Conservation (phyloP, 305 asterid genomes). For the Nicotiana rustica region DNA sequence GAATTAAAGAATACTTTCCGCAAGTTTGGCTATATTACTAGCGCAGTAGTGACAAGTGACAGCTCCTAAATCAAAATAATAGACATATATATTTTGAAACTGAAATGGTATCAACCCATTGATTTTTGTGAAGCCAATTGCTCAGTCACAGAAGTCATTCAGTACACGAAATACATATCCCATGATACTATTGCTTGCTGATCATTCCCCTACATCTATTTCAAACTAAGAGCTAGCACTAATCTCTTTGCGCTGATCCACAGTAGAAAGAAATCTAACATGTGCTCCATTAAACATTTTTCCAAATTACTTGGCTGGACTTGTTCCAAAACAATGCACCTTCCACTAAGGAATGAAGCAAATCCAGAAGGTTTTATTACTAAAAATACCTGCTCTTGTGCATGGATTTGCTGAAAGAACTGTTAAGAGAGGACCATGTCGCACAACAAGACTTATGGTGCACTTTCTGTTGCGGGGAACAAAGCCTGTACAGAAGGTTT, state of each 20-base stretch:
- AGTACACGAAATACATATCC: background rate
- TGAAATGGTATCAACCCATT: background rate
- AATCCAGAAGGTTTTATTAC: background rate
- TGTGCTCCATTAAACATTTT: background rate
- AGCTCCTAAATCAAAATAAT: no score
- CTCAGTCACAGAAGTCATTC: background rate
- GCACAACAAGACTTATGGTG: background rate
- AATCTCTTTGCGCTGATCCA: background rate
- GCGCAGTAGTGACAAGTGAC: no score
- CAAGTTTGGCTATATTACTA: no score
- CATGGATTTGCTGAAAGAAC: background rate
- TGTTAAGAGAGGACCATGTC: background rate
- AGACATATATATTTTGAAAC: background rate
- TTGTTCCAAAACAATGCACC: background rate
- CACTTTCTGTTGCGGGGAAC: background rate
- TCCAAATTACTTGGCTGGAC: background rate
- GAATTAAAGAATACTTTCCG: no score
- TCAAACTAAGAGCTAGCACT: slow-evolving; percentile 22
- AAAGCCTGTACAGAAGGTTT: background rate
- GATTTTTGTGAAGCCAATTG: background rate
- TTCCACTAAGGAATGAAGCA: background rate
- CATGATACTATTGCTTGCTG: background rate
- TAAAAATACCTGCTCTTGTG: background rate
- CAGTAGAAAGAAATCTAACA: background rate
- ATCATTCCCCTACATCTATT: slow-evolving; percentile 5